Conservation (phyloP, 441 rosid genomes). For the Breynia disticha region DNA sequence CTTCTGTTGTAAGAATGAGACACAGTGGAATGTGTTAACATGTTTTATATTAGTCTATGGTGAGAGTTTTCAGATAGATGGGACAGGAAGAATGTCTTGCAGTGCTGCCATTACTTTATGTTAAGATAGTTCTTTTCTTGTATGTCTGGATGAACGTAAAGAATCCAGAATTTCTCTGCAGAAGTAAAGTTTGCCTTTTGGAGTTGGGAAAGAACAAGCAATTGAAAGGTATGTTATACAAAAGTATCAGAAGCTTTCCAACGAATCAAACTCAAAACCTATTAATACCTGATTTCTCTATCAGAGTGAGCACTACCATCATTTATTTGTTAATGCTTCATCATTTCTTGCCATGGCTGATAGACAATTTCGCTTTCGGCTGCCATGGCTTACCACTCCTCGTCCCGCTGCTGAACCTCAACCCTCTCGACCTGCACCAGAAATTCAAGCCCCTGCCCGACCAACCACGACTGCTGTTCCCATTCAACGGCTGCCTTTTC, state of each 20-base stretch:
- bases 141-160: conserved; percentile 11
- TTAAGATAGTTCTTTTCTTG: conserved; percentile 29
- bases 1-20: too few relatives aligned
- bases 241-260: conserved; percentile 19
- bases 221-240: conserved; percentile 2
- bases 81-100: conserved; percentile 15
- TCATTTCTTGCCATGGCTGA: conserved; percentile 16
- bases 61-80: conserved; percentile 5
- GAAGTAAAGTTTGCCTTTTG: conserved; percentile 5
- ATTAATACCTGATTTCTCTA: conserved; percentile 15
- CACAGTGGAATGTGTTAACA: too few relatives aligned
- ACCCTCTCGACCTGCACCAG: conserved; percentile 20
- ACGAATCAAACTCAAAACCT: conserved; percentile 23
- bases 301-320: conserved; percentile 5
- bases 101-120: background rate
- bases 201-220: conserved; percentile 19
- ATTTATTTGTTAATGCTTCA: background rate
- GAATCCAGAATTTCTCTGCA: conserved; percentile 15
- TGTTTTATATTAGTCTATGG: too few relatives aligned
- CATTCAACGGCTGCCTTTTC: conserved; percentile 31
- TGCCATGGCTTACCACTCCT: conserved; percentile 44
- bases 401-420: conserved; percentile 22
- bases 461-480: conserved; percentile 16
- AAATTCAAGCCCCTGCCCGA: conserved; percentile 27
- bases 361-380: conserved; percentile 49